A percentile compares a stretch with the other conserved stretches of the same genome.
Evolutionary conservation across 1,139 yeast species (phyloP).

Genomic region (Suhomyces choctaworum): DNA sequence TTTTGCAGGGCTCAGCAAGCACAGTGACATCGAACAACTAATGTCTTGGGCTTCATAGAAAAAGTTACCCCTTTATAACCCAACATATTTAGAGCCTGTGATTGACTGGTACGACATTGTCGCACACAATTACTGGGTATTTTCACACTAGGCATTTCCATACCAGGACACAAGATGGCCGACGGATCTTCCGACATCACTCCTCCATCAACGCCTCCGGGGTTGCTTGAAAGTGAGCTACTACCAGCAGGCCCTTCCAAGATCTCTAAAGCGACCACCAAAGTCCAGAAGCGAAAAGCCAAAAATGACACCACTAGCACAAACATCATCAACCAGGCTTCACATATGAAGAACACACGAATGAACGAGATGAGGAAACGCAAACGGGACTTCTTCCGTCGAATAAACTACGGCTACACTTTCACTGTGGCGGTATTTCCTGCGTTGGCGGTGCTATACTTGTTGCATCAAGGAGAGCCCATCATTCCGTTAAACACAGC

Average conservation of each 20-base stretch:
- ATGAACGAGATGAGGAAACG: constrained; percentile 23
- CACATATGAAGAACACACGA: constrained; percentile 23
- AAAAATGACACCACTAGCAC: constrained; percentile 11
- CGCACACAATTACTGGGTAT: not conserved
- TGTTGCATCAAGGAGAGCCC: constrained; percentile 14
- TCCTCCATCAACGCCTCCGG: constrained; percentile 4
- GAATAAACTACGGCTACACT: constrained; percentile 25
- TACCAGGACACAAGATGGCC: no score
- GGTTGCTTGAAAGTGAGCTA: not conserved
- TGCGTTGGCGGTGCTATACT: constrained; percentile 19
- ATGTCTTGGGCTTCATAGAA: no score
- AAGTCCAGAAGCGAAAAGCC: constrained; percentile 25
- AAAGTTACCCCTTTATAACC: no score
- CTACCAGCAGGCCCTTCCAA: not conserved
- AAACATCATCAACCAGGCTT: constrained; percentile 24
- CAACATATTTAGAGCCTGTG: no score
- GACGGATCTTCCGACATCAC: constrained; percentile 4
- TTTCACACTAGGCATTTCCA: no score
- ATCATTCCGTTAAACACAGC: constrained; percentile 25
- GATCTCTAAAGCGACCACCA: constrained; percentile 11
- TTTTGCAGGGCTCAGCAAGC: no score
- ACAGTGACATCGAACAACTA: no score
- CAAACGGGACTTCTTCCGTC: constrained; percentile 24
- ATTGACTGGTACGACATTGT: constrained; percentile 6
- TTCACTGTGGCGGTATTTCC: constrained; percentile 25